Conservation (phyloP, 805 yeast genomes). For the Sugiyamaella marilandica region DNA sequence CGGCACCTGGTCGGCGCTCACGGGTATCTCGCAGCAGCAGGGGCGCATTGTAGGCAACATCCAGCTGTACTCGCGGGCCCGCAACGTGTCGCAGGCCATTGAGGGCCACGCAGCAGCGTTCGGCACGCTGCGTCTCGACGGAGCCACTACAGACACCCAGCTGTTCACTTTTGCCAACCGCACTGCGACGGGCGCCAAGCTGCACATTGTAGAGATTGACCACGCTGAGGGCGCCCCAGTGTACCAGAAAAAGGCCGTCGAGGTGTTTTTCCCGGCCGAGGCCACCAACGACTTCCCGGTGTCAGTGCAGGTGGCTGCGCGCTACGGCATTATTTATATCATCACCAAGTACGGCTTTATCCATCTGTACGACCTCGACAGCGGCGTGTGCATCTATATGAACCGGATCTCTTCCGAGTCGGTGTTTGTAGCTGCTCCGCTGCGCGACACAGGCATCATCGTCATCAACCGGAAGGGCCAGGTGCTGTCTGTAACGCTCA, state of each 20-base stretch:
- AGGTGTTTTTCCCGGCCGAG: conserved; percentile 94
- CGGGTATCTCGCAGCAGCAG: conserved; percentile 91
- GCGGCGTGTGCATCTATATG: conserved; percentile 88
- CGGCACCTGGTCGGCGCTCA: conserved; percentile 88
- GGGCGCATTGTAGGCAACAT: conserved; percentile 95
- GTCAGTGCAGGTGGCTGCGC: conserved; percentile 76
- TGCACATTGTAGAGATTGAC: conserved; percentile 94
- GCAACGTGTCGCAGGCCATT: conserved; percentile 92
- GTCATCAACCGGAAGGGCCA: conserved; percentile 95
- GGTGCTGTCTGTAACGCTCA: conserved; percentile 85
- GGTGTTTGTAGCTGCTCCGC: conserved; percentile 81
- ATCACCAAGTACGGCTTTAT: conserved; percentile 95
- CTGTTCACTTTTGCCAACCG: conserved; percentile 92
- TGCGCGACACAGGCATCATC: conserved; percentile 75
- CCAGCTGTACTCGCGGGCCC: conserved; percentile 81
- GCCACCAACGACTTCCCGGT: conserved; percentile 96
- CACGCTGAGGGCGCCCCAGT: conserved; percentile 81
- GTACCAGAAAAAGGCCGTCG: conserved; percentile 84
- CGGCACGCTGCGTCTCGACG: conserved; percentile 68
- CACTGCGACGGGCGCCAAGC: conserved; percentile 73
- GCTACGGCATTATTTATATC: conserved; percentile 81
- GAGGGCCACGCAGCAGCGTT: conserved; percentile 97
- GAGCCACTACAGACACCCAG: conserved; percentile 70
- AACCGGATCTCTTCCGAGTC: conserved; percentile 96
- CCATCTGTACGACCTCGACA: conserved; percentile 89